Evolutionary conservation across 306 rosid genomes (phyloP).

Genomic region (Trichosanthes cucumerina): DNA sequence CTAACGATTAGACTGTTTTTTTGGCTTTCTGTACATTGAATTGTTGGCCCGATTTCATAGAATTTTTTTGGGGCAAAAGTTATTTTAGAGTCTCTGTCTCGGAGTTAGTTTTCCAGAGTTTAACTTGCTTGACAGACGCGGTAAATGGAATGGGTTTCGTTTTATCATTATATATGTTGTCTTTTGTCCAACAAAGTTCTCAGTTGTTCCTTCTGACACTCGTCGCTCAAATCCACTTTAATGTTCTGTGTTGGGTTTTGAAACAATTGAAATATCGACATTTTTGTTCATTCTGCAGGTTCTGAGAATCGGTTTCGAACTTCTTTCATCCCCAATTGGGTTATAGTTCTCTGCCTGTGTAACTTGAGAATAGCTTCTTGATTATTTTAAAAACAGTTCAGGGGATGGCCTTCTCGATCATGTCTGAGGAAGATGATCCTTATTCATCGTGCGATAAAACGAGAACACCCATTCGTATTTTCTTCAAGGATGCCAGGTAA

Average conservation of each 20-base stretch:
- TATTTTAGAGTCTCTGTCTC: background rate
- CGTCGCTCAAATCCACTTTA: background rate
- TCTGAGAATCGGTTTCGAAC: background rate
- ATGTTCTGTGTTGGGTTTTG: background rate
- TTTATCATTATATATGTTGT: background rate
- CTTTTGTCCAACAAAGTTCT: background rate
- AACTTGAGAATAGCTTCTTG: background rate
- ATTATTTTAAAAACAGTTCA: background rate
- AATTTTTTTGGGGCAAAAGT: background rate
- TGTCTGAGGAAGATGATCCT: conserved; percentile 41
- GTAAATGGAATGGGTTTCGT: background rate
- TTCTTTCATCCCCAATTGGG: background rate
- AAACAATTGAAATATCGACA: background rate
- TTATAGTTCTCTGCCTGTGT: background rate
- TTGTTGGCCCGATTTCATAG: background rate
- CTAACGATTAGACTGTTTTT: background rate
- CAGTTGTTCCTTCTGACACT: background rate
- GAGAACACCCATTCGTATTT: conserved; percentile 36
- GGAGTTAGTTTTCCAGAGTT: background rate
- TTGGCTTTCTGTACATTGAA: background rate
- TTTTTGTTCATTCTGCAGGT: conserved; percentile 7
- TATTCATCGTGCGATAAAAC: conserved; percentile 33
- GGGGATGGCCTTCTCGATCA: conserved; percentile 16
- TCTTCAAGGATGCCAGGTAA: conserved; percentile 69
- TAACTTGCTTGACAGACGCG: background rate